Base-by-base conservation (phyloP, 2,329 filamentous ascomycete genomes). In the Ophiostoma australiae region DNA sequence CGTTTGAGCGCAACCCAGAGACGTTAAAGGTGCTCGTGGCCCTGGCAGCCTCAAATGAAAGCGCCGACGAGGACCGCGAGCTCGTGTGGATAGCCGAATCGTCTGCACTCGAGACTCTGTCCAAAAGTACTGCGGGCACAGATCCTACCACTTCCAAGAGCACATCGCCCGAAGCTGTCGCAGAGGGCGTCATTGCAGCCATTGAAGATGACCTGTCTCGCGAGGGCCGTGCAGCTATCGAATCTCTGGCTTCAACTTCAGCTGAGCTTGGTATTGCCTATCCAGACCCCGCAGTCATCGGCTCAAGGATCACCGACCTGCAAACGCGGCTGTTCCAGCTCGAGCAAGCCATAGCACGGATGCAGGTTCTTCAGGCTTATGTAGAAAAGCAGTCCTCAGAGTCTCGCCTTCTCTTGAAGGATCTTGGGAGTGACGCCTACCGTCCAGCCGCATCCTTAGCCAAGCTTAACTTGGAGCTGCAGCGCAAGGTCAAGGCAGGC, bases 1-100 rank as follows among this genome's bases (percentile, higher is more conserved):
- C 84, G 0, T 97, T 97, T 79, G 94, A 98, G 81, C 90, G 93
- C 76, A 97, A 76, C 77, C 85, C 90, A 39, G 91, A 94, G 66
- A 97, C 94, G 0, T 84, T 97, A 68, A 89, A 88, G 74, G 88
- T 86, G 1, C 84, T 97, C 4, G 85, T 96, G 10, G 86, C 90
- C 35, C 84, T 97, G 8, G 91, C 91, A 27, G 84, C 89, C 13
- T 83, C 89, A 61, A 97, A 95, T 78, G 93, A 97, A 77, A 81
- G 86, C 15, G 91, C 91, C 6, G 91, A 94, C 74, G 91, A 94
- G 76, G 89, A 91, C 75, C 83, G 84, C 20, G 81, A 82, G 2
- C 79, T 90, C 1, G 76, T 91, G 11, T 82, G 85, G 37, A 81
- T 82, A 27, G 81, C 90, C 20, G 89, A 93, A 75, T 82, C 84